A percentile compares a stretch with the other conserved stretches of the same genome.
These are phyloP conservation scores for Pythium phragmitis DNA, from an alignment of 352 stramenopile genomes.

Conservation along the genomic window DNA sequence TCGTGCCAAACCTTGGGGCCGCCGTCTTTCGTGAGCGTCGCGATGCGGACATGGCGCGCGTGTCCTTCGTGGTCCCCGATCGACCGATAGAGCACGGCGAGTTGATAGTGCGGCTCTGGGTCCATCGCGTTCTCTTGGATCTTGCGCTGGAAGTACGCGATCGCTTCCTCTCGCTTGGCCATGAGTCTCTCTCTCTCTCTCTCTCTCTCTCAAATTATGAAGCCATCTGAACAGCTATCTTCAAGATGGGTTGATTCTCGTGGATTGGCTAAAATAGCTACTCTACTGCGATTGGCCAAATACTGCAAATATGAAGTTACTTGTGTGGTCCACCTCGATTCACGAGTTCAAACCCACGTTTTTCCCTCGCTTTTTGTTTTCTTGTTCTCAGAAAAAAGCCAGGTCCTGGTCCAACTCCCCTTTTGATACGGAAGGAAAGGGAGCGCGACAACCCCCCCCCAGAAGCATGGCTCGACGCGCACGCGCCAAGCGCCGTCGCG, in stretches of 20 bases:
- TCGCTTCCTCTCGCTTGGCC: slow-evolving; percentile 55
- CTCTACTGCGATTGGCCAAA: slow-evolving; percentile 11
- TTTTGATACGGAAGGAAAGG: not conserved
- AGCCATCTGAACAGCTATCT: not conserved
- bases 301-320: not conserved
- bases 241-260: not conserved
- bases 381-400: slow-evolving; percentile 8
- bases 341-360: slow-evolving; percentile 11
- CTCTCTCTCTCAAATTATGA: not conserved
- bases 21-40: slow-evolving; percentile 53
- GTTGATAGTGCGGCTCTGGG: slow-evolving; percentile 48
- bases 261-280: not conserved
- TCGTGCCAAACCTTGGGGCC: slow-evolving; percentile 64
- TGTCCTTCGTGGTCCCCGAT: slow-evolving; percentile 42
- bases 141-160: slow-evolving; percentile 63
- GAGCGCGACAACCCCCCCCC: not conserved
- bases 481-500: slow-evolving; percentile 17
- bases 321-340: slow-evolving; percentile 16
- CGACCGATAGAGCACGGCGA: slow-evolving; percentile 56
- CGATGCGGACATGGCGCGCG: slow-evolving; percentile 51
- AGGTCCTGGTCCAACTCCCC: not conserved
- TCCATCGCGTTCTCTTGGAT: slow-evolving; percentile 57
- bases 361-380: slow-evolving; percentile 10
- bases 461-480: slow-evolving; percentile 15
- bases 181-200: not conserved